Evolutionary conservation across 768 basidiomycete species (phyloP), one percentile per base, ranked within the genome.

Genomic region (Mycena indigotica): DNA sequence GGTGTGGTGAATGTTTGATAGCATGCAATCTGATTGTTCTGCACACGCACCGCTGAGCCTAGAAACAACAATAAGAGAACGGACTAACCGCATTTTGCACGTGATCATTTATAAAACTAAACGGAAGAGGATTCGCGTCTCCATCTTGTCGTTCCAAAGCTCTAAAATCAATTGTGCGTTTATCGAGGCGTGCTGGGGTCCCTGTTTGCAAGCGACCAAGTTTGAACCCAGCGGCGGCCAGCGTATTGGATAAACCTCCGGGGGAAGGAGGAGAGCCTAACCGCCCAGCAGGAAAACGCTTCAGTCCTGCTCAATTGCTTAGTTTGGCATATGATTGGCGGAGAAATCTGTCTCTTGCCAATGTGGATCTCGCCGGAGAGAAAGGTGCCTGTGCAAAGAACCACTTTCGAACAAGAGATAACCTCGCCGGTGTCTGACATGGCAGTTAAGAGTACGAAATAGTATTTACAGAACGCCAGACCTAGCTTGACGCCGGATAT

Each of bases 321-420:
- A 28, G 13, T 51, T 35, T 23, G 26, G 39, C 44, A 55, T 6
- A 21, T n/a, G 19, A 4, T 15, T 50, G 26, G 4, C 19, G 25
- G 10, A 0, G 6, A 28, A 35, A 24, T 52, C 38, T 26, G 10
- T 5, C 24, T 50, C 69, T 25, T 65, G 86, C 92, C 93, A 45
- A 96, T 90, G 66, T 95, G 93, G 44, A 95, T 93, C 73, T 95
- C 91, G 12, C 91, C 94, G 2, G 89, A 88, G 24, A 96, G 80
- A 68, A 96, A 96, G 0, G 94, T 96, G 6, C 94, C 94, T 0
- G 93, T 95, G 64, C 92, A 93, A 15, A 96, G 81, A 26, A 96
- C 89, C 12, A 95, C 90, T 62, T 88, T 85, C 3, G 88, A 85
- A 65, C 92, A 95, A 17, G 75, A 74, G 26, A 95, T 85, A 17